phyloP scores from a whole-genome alignment of 108 stramenopile genomes.

The Nannochloropsis oceanica region DNA sequence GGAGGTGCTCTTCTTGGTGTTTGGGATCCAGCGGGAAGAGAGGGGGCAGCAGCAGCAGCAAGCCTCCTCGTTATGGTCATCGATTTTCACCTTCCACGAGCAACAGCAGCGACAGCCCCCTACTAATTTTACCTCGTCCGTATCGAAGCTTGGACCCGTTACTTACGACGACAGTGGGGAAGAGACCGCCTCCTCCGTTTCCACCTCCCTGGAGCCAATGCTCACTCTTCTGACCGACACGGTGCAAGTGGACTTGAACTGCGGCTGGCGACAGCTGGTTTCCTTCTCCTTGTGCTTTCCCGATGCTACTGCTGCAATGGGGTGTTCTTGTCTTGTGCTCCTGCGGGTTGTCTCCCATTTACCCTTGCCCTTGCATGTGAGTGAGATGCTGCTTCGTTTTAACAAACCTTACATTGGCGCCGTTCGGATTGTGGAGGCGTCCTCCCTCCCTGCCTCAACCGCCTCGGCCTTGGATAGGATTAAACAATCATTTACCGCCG shows the following conservation, averaged over 20 bases:
- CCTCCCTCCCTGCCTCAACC: neutral
- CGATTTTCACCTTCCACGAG: neutral
- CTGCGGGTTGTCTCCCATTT: neutral
- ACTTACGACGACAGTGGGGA: neutral
- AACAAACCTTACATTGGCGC: neutral
- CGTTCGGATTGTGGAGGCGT: neutral
- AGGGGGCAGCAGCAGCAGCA: neutral
- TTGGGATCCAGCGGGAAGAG: neutral
- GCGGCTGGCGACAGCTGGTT: neutral
- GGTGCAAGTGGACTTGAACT: neutral
- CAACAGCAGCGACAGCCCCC: neutral
- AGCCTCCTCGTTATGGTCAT: neutral
- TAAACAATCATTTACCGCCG: neutral
- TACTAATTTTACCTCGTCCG: neutral
- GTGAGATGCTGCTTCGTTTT: neutral
- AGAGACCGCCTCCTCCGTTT: neutral
- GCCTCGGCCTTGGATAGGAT: neutral
- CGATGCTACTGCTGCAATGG: neutral
- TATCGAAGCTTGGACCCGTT: neutral
- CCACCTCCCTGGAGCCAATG: neutral
- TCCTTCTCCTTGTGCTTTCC: neutral
- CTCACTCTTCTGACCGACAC: neutral
- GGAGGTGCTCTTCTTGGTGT: neutral
- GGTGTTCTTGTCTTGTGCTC: neutral
- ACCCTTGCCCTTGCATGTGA: neutral